Base-by-base conservation (phyloP, 2,329 filamentous ascomycete species). In the Diplodia scrobiculata region DNA sequence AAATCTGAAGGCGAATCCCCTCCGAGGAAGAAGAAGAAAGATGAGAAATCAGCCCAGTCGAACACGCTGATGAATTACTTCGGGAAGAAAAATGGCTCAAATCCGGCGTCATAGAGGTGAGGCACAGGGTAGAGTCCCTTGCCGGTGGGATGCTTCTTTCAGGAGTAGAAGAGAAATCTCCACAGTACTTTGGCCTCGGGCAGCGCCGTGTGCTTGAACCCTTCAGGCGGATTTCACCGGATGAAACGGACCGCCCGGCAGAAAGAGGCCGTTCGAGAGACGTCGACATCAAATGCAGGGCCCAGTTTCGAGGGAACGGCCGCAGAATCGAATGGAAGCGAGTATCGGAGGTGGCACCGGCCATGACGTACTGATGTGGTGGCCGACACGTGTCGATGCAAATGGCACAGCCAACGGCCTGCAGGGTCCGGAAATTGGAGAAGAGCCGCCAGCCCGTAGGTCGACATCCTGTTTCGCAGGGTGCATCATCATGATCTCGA, bases 1-100 rank as follows among this genome's bases (percentile, higher is more conserved):
- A 87, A 84, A 72, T 71, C 76, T 13, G 72, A 75, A 29, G 72
- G 69, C 55, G 27, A 55, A 5, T 76, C 72, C 59, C 74, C 72
- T 62, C 74, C 72, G 7, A 71, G 67, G 51, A 74, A 74, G 68
- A 71, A 68, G 27, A 74, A 74, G 67, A 70, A 71, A 17, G 71
- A 68, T n/a, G 72, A 72, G 19, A 78, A 77, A 34, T 45, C 71
- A 19, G 69, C 68, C n/a, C 83, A 85, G 73, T 81, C 80, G 65
- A 86, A 85, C 69, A 87, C 83, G 0, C 68, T 87, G 69, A 79
- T 77, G 70, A 84, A 84, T 68, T 87, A 86, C 67, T 87, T 87
- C 68, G 77, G 73, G 7, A 84, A 82, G 67, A 71, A 71, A 47
- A 66, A 47, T 19, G 36, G 47, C 11, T 36, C 36, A 47, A 55